Evolutionary conservation across 148 eudicot genomes (phyloP).

Genomic region (Mesembryanthemum crystallinum): DNA sequence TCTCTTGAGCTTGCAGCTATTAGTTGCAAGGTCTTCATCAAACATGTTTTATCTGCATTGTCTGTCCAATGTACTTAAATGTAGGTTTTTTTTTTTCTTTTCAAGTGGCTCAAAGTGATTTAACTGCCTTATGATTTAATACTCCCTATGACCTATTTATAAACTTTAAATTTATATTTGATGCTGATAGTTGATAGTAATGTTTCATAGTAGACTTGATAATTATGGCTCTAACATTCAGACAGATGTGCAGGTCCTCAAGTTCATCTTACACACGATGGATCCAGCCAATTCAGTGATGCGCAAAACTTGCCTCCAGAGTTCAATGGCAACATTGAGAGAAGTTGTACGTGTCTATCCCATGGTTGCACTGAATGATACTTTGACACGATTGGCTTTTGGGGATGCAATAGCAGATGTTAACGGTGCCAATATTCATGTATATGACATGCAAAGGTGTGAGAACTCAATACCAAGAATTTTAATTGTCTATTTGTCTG

Average conservation of each 20-base stretch:
- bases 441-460: constrained; percentile 95
- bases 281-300: constrained; percentile 85
- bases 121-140: not conserved
- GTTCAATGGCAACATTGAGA: constrained; percentile 75
- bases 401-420: constrained; percentile 91
- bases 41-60: not conserved
- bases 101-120: not conserved
- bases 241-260: constrained; percentile 88
- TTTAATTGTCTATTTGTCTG: not conserved
- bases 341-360: constrained; percentile 85
- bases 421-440: constrained; percentile 65
- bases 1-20: not conserved
- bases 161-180: not conserved
- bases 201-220: constrained; percentile 6
- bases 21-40: not conserved
- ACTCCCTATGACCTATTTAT: not conserved
- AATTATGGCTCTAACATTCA: constrained; percentile 47
- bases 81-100: not conserved
- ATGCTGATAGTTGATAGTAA: not conserved
- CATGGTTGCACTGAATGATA: constrained; percentile 84
- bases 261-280: constrained; percentile 86
- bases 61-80: not conserved
- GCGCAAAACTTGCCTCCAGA: constrained; percentile 83
- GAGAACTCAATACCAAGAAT: not conserved
- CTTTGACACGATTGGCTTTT: constrained; percentile 79